Evolutionary conservation across 2,329 filamentous ascomycete species (phyloP).

Genomic region (Pestalotiopsis sp.): DNA sequence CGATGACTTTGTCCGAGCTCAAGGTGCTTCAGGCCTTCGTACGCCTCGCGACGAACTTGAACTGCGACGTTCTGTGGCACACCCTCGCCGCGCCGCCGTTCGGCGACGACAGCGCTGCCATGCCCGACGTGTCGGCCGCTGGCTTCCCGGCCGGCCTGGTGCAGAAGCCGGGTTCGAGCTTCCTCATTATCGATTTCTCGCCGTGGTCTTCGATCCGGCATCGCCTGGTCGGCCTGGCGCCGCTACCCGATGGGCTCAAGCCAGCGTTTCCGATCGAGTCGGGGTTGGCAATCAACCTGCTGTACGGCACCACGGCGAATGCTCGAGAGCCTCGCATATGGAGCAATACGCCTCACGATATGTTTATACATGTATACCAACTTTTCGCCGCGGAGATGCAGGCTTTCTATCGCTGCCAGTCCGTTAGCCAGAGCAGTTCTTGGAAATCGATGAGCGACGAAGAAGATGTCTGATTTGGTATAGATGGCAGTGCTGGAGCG

Average conservation of each 20-base stretch:
- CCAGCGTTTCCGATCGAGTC: slow-evolving; percentile 49
- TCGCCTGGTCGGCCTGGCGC: slow-evolving; percentile 53
- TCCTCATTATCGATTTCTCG: slow-evolving; percentile 59
- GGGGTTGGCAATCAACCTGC: slow-evolving; percentile 52
- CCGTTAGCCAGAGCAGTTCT: slow-evolving; percentile 58
- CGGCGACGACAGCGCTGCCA: slow-evolving; percentile 26
- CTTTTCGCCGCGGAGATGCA: slow-evolving; percentile 62
- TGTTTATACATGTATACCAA: slow-evolving; percentile 58
- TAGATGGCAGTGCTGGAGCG: slow-evolving; percentile 2
- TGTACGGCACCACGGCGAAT: slow-evolving; percentile 60
- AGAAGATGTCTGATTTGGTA: slow-evolving; percentile 44
- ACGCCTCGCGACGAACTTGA: slow-evolving; percentile 50
- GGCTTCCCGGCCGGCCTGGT: slow-evolving; percentile 54
- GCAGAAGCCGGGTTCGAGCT: slow-evolving; percentile 55
- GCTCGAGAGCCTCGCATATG: slow-evolving; percentile 55
- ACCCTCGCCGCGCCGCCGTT: slow-evolving; percentile 51
- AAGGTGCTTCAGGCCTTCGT: slow-evolving; percentile 49
- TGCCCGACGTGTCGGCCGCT: slow-evolving; percentile 40
- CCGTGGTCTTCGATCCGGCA: slow-evolving; percentile 60
- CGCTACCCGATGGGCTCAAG: slow-evolving; percentile 43
- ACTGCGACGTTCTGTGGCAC: slow-evolving; percentile 47
- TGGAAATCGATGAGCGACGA: slow-evolving; percentile 16
- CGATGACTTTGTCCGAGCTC: slow-evolving; percentile 50
- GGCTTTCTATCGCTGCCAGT: slow-evolving; percentile 58
- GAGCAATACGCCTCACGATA: slow-evolving; percentile 26